Percentiles rank a stretch among this genome's conserved stretches.
Conservation (phyloP, 2,329 filamentous ascomycete species). For the Aspergillus spinulosporus region DNA sequence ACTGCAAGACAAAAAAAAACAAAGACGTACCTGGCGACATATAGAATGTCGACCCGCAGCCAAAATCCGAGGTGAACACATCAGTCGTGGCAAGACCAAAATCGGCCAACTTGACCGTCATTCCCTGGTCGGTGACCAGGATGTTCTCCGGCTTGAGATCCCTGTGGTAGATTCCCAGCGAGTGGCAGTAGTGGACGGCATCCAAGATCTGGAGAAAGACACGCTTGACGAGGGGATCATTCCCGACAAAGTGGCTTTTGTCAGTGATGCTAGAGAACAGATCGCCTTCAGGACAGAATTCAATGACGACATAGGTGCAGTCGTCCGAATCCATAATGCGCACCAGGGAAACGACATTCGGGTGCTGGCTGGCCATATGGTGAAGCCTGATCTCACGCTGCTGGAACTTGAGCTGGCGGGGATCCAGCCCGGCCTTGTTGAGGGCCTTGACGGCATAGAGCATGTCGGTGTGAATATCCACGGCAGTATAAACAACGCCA, state of each 20-base stretch:
- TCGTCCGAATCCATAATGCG: conserved; percentile 90
- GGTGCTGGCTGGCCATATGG: conserved; percentile 82
- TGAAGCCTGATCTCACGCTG: conserved; percentile 90
- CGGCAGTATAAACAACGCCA: conserved; percentile 88
- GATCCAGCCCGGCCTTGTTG: conserved; percentile 89
- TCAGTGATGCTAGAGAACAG: conserved; percentile 98
- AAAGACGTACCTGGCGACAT: conserved; percentile 88
- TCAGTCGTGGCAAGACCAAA: conserved; percentile 93
- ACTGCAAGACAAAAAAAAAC: not conserved
- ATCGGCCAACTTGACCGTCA: conserved; percentile 92
- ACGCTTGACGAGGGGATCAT: conserved; percentile 81
- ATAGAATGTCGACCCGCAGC: conserved; percentile 97
- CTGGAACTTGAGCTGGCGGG: conserved; percentile 84
- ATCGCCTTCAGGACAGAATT: conserved; percentile 96
- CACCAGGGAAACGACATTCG: conserved; percentile 88
- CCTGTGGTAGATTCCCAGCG: conserved; percentile 89
- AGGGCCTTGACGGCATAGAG: conserved; percentile 96
- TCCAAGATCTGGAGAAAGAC: conserved; percentile 95
- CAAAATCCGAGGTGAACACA: conserved; percentile 84
- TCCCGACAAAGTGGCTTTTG: conserved; percentile 85
- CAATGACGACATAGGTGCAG: conserved; percentile 93
- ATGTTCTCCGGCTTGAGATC: conserved; percentile 99
- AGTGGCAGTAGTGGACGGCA: conserved; percentile 94
- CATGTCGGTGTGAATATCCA: conserved; percentile 76
- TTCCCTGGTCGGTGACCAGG: conserved; percentile 81